Evolutionary conservation across 805 yeast genomes (phyloP), one percentile per base, ranked within the genome.

Genomic region (Isabelozyma heimii): DNA sequence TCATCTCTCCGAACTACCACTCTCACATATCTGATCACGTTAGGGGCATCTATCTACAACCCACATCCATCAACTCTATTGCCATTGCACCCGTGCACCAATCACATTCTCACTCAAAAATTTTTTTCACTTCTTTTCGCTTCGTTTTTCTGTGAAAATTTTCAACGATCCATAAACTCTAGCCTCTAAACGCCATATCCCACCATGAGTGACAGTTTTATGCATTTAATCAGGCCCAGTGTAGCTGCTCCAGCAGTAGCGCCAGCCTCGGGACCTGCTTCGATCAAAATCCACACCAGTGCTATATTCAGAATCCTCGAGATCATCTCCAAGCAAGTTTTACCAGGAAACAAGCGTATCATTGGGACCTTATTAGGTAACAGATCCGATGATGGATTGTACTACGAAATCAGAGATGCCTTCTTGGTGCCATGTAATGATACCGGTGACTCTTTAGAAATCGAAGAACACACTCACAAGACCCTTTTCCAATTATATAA

Each of bases 301-400:
- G 92, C 94, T 5, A 73, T 87, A 46, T 80, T 90, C 69, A 87
- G 85, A 66, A 79, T 90, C 50, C 76, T 90, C 52, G 94, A 89
- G 63, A 84, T 88, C 53, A 87, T 69, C 68, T 81, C 82, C 71
- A 66, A 75, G 73, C 63, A 80, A 58, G 65, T 64, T 37, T 65
- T 72, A 48, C 62, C 66, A 40, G 53, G 56, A 42, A 62, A 79
- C 54, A 71, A 74, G 54, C 79, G 94, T 65, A 81, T 86, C 52
- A 84, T 90, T 57, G 97, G 97, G 52, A 87, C 96, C 12, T 76
- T 90, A 51, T 73, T 90, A 43, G 97, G 97, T 33, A 69, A 79
- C 43, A 80, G 96, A 65, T 85, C 91, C 24, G 96, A 89, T 52
- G 96, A 89, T 63, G 95, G 95, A 12, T 71, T 81, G 14, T 86